phyloP scores from a whole-genome alignment of 1,284 basidiomycete species.

The Ceratobasidium sp. region DNA sequence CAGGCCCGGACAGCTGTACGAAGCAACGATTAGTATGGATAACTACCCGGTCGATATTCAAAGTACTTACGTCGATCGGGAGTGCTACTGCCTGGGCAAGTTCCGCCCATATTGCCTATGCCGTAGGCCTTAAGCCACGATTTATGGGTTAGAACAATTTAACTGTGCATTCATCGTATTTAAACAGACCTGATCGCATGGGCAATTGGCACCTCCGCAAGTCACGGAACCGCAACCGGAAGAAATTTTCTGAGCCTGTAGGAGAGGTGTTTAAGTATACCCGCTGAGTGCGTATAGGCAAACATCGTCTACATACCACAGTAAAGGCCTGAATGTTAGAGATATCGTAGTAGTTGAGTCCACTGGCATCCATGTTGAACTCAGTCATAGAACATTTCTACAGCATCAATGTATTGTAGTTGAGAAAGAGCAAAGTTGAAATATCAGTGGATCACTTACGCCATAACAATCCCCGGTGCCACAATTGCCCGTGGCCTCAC shows the following conservation, averaged over 20 bases:
- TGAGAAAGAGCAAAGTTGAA: no score
- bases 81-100: conserved; percentile 12
- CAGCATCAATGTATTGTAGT: neutral
- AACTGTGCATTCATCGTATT: neutral
- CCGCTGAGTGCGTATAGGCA: neutral
- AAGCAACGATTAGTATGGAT: neutral
- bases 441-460: neutral
- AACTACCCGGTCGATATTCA: neutral
- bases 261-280: neutral
- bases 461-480: conserved; percentile 28
- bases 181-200: conserved; percentile 26
- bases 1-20: conserved; percentile 26
- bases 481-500: conserved; percentile 15
- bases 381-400: conserved; percentile 37
- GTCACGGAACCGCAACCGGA: conserved; percentile 7
- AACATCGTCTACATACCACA: conserved; percentile 31
- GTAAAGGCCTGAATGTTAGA: conserved; percentile 46
- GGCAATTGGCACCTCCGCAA: conserved; percentile 6
- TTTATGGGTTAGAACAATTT: neutral
- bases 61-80: neutral
- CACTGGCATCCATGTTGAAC: conserved; percentile 44
- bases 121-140: conserved; percentile 20
- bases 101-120: conserved; percentile 13
- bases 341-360: conserved; percentile 44
- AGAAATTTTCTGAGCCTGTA: conserved; percentile 31